Evolutionary conservation across 2,329 filamentous ascomycete genomes (phyloP).

Genomic region (Blastomyces parvus): DNA sequence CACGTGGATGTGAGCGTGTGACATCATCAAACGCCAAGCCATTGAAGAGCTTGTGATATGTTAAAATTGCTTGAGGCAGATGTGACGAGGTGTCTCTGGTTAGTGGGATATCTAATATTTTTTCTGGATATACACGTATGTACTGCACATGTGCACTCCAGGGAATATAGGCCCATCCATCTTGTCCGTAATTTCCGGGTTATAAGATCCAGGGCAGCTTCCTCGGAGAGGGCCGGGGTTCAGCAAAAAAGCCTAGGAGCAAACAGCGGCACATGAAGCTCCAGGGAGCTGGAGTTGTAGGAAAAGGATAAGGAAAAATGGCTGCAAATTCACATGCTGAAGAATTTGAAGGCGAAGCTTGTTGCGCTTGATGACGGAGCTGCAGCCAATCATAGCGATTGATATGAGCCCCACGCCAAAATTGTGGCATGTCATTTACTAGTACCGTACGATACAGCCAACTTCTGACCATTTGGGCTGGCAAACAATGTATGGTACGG

Average conservation of each 20-base stretch:
- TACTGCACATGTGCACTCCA: too few relatives aligned
- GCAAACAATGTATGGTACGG: not conserved
- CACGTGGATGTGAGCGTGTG: not conserved
- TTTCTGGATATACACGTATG: too few relatives aligned
- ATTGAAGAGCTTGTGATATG: too few relatives aligned
- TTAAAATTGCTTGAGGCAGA: too few relatives aligned
- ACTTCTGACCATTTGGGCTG: not conserved
- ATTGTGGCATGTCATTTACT: not conserved
- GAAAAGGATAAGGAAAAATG: not conserved
- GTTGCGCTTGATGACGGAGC: not conserved
- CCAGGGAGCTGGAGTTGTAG: not conserved
- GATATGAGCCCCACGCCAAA: not conserved
- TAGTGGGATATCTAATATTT: too few relatives aligned
- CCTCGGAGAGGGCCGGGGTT: not conserved
- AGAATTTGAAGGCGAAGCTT: not conserved
- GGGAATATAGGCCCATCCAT: too few relatives aligned
- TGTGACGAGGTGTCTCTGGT: too few relatives aligned
- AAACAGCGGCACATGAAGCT: not conserved
- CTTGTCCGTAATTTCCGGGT: too few relatives aligned
- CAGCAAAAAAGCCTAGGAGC: too few relatives aligned
- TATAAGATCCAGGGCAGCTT: too few relatives aligned
- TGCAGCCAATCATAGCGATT: not conserved
- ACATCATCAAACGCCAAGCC: not conserved
- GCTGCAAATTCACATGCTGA: not conserved
- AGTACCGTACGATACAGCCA: not conserved